phyloP scores from a whole-genome alignment of 306 rosid genomes.

The Sechiopsis laciniata region DNA sequence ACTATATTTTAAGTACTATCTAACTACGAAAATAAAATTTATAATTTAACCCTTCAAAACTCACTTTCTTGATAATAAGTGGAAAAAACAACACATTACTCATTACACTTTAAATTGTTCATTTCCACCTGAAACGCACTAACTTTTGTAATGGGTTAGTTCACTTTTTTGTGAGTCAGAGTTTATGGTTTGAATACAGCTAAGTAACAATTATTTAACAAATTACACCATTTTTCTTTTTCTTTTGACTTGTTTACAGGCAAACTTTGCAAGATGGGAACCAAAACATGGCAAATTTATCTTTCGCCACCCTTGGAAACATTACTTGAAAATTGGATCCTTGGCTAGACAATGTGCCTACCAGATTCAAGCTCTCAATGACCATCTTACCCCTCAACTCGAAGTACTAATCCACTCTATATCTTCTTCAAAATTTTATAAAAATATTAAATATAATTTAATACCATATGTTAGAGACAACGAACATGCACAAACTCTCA shows the following conservation, averaged over 20 bases:
- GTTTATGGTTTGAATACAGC: slow-evolving; percentile 10
- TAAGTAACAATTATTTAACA: not conserved
- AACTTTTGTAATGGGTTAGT: slow-evolving; percentile 3
- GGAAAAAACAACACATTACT: too few species aligned
- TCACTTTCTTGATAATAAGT: too few species aligned
- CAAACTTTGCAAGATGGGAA: slow-evolving; percentile 89
- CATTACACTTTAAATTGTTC: too few species aligned
- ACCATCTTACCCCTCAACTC: slow-evolving; percentile 38
- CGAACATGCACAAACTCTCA: too few species aligned
- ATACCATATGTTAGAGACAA: too few species aligned
- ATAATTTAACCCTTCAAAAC: too few species aligned
- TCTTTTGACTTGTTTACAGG: slow-evolving; percentile 33
- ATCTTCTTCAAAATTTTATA: not conserved
- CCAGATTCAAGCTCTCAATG: slow-evolving; percentile 62
- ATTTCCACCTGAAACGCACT: slow-evolving; percentile 18
- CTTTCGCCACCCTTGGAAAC: slow-evolving; percentile 82
- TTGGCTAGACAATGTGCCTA: slow-evolving; percentile 67
- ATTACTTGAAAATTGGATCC: slow-evolving; percentile 69
- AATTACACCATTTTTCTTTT: too few species aligned
- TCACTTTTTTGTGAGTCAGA: slow-evolving; percentile 16
- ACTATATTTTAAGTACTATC: too few species aligned
- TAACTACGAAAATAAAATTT: too few species aligned
- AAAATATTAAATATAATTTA: too few species aligned
- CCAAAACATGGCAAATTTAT: slow-evolving; percentile 76
- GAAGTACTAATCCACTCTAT: slow-evolving; percentile 36